phyloP scores from a whole-genome alignment of 768 basidiomycete genomes.

The Auriscalpium orientale region DNA sequence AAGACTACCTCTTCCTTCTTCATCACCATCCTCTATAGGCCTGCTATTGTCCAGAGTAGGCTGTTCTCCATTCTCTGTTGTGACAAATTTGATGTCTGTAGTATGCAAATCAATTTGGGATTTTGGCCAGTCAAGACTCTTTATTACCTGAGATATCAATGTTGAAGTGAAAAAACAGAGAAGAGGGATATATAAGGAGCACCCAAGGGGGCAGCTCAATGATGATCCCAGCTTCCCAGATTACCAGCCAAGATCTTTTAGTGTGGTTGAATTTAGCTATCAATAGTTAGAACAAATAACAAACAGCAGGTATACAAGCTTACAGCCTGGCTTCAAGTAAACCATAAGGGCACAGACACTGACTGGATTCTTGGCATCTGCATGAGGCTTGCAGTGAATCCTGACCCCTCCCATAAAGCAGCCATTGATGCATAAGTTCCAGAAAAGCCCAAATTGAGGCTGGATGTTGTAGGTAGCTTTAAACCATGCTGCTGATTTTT shows the following conservation, averaged over 20 bases:
- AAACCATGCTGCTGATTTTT: background rate
- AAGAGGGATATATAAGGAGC: background rate
- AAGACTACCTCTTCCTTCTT: background rate
- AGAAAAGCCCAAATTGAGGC: background rate
- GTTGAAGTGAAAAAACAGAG: conserved; percentile 1
- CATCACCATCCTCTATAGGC: background rate
- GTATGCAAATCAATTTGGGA: background rate
- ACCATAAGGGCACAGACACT: background rate
- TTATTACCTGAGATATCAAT: background rate
- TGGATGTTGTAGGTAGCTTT: background rate
- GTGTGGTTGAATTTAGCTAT: background rate
- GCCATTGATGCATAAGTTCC: background rate
- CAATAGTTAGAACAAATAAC: background rate
- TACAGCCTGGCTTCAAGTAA: background rate
- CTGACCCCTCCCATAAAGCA: background rate
- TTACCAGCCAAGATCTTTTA: background rate
- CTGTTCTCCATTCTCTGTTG: background rate
- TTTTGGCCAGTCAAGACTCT: background rate
- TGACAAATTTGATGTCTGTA: background rate
- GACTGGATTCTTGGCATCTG: background rate
- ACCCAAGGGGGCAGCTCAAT: conserved; percentile 1
- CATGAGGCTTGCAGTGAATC: background rate
- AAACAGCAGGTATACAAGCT: background rate
- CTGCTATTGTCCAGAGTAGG: background rate
- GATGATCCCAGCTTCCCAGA: conserved; percentile 1